A percentile compares a stretch with the other conserved stretches of the same genome.
Evolutionary conservation across 805 yeast genomes (phyloP).

Genomic region (Metschnikowia corniflorae): DNA sequence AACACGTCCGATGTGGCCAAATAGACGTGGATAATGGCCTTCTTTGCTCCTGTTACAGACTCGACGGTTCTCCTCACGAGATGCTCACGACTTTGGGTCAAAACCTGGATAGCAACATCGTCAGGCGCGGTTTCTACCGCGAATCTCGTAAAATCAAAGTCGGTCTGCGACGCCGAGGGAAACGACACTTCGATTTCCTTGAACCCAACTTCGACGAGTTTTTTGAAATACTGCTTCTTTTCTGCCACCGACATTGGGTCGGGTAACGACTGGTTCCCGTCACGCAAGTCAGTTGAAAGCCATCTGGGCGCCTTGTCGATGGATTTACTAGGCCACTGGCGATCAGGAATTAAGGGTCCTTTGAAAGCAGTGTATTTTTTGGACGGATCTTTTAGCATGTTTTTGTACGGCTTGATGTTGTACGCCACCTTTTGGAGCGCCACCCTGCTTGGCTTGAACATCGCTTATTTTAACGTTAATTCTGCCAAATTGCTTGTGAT

Average conservation of each 20-base stretch:
- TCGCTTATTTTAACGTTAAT: too few relatives aligned
- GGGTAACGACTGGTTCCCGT: constrained; percentile 78
- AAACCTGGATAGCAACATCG: constrained; percentile 69
- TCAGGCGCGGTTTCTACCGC: constrained; percentile 78
- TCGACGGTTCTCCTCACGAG: constrained; percentile 72
- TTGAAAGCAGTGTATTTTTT: constrained; percentile 55
- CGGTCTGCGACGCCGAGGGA: constrained; percentile 81
- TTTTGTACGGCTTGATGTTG: constrained; percentile 21
- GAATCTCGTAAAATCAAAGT: constrained; percentile 75
- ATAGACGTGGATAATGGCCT: constrained; percentile 68
- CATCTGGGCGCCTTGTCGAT: constrained; percentile 75
- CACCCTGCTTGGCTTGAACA: constrained; percentile 26
- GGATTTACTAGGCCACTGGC: constrained; percentile 68
- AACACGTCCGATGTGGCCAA: constrained; percentile 73
- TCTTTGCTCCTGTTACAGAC: constrained; percentile 66
- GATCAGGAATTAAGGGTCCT: constrained; percentile 53
- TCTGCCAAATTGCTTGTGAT: too few relatives aligned
- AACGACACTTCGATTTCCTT: constrained; percentile 79
- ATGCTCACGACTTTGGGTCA: constrained; percentile 75
- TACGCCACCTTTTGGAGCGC: constrained; percentile 25
- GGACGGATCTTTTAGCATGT: constrained; percentile 70
- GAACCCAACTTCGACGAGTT: constrained; percentile 68
- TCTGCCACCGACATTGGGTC: constrained; percentile 78
- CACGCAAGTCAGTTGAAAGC: constrained; percentile 77
- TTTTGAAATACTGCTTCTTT: constrained; percentile 71